Base-by-base conservation (phyloP, 2,329 filamentous ascomycete genomes). In the Claviceps sp. region DNA sequence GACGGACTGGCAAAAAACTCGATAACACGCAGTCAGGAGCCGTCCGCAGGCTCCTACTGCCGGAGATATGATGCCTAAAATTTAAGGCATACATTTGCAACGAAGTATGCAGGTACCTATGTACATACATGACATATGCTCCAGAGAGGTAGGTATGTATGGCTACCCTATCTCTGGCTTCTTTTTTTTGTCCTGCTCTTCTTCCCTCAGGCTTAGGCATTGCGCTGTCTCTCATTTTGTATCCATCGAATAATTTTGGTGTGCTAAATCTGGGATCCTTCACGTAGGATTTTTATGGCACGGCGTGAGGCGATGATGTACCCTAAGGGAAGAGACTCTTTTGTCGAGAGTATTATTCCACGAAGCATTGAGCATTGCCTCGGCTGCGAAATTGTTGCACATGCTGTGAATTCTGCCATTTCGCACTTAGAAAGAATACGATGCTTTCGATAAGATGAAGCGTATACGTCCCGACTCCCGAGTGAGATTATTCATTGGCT, bases 21-120 rank as follows among this genome's bases (percentile, higher is more conserved):
- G 22, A 20, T 43, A 36, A 30, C 44, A 24, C 48, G 45, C 38
- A 48, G 50, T 43, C 48, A 38, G 30, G 48, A 53, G 37, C 48
- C 37, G 44, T 22, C 43, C 36, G 16, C 20, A 44, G 37, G 45
- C 18, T 30, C 16, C 22, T 14, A 4, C 24, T 11, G 22, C 37
- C 7, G 4, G 3, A 16, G 16, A 7, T 24, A 5, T 44, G 30
- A 18, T 53, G 52, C 52, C 52, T 53, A 14, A 20, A 1, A 0
- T 22, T 3, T 45, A 20, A 4, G 52, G 52, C 52, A 50, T 34
- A 3, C 11, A 34, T 34, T 0, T 4, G 11, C 26, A 18, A 45
- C 40, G 5, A 4, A 24, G 13, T n/a, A 14, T n/a, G 14, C 1
- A 24, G 3, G 22, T 24, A 24, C 22, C 22, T 4, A 24, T 24